Evolutionary conservation across 441 rosid genomes (phyloP), one percentile per base, ranked within the genome.

Genomic region (Corymbia citriodora): DNA sequence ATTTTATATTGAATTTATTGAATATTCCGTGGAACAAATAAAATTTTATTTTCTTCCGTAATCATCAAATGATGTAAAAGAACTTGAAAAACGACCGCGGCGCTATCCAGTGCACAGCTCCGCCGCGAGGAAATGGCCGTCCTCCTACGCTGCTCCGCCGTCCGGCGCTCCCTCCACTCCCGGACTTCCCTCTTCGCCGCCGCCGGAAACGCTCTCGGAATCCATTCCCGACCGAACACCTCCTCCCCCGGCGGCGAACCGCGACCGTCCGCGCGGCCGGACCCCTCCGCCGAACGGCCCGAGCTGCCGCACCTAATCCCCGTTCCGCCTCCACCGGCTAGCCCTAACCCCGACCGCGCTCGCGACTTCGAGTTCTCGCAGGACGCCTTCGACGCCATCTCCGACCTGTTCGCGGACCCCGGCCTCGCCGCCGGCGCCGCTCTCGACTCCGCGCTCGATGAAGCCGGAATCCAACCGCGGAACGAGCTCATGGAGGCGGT

Each of bases 381-480:
- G 45, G 52, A 91, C 70, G 95, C 95, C 89, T 92, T 96, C 92
- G 89, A 94, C 61, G 87, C 94, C 87, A 90, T 98, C 89, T 93
- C 93, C 85, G 91, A 91, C 88, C 92, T 96, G 88, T 95, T 96
- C 90, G 92, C 91, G n/a, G 93, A 95, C 92, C 92, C 94, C 16
- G 61, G 63, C 88, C 89, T 94, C 85, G 52, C 70, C 88, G 92
- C 95, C 68, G 96, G 95, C 87, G 89, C 95, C 17, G 90, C 89
- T 48, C 95, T 97, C 74, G 94, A 92, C 36, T 87, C 95, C 5
- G 97, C 96, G 18, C 91, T 96, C 81, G 94, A 95, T 87, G 92
- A 90, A 88, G 92, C 96, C 18, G 96, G 94, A 7, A 92, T 95
- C 90, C 91, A 95, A 90, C 99, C 88, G 14, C 97, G 88, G 94